phyloP scores from a whole-genome alignment of 495 filamentous ascomycete genomes.

The Xylaria cubensis region DNA sequence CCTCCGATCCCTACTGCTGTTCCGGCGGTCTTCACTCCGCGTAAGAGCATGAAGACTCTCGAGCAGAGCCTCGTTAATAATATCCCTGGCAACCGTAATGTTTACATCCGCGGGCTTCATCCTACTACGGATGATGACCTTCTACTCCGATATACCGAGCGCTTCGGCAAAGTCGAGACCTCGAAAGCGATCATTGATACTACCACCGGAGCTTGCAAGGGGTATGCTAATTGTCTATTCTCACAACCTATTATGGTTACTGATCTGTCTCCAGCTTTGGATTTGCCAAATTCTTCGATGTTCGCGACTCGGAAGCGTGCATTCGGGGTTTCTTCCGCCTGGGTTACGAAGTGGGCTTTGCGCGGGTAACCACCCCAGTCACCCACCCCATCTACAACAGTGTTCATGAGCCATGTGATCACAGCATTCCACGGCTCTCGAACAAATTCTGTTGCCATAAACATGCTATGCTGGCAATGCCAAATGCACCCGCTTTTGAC shows the following conservation, averaged over 20 bases:
- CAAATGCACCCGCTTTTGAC: conserved; percentile 20
- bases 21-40: conserved; percentile 79
- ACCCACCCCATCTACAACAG: background rate
- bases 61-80: conserved; percentile 92
- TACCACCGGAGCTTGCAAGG: conserved; percentile 90
- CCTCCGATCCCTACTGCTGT: conserved; percentile 89
- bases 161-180: conserved; percentile 89
- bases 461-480: conserved; percentile 24
- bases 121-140: conserved; percentile 94
- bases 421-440: conserved; percentile 19
- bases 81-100: conserved; percentile 83
- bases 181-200: conserved; percentile 98
- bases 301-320: conserved; percentile 88
- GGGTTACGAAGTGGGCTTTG: conserved; percentile 97
- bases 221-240: conserved; percentile 60
- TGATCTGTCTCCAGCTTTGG: conserved; percentile 72
- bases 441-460: conserved; percentile 18
- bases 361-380: conserved; percentile 62
- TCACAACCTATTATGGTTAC: background rate
- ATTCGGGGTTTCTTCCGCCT: conserved; percentile 94
- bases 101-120: conserved; percentile 95
- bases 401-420: conserved; percentile 19
- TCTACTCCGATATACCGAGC: conserved; percentile 76
- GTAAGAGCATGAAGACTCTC: conserved; percentile 76
- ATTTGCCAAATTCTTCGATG: conserved; percentile 90